Evolutionary conservation across 768 basidiomycete species (phyloP).

Genomic region (Pulveroboletus sp.): DNA sequence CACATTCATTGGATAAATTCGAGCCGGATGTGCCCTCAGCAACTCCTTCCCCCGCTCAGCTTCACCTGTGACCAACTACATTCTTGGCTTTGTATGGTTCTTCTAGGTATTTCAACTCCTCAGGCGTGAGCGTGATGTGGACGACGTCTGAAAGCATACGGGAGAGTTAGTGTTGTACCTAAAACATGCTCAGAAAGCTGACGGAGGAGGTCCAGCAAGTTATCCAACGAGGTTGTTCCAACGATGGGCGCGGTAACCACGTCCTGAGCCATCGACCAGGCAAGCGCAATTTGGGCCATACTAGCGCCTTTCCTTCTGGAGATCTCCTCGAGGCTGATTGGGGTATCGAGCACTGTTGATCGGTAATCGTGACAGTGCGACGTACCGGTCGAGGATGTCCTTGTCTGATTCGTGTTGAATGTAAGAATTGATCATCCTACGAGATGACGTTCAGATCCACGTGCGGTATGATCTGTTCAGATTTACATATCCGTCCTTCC

Average conservation of each 20-base stretch:
- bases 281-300: conserved; percentile 3
- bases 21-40: no score
- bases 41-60: no score
- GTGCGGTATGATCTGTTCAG: background rate
- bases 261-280: conserved; percentile 6
- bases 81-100: conserved; percentile 16
- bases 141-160: background rate
- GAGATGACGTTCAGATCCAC: background rate
- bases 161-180: background rate
- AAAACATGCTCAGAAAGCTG: background rate
- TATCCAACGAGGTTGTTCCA: conserved; percentile 9
- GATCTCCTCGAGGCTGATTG: conserved; percentile 7
- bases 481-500: conserved; percentile 2
- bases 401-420: conserved; percentile 10
- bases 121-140: conserved; percentile 6
- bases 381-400: conserved; percentile 9
- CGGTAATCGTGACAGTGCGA: no score
- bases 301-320: background rate
- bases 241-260: conserved; percentile 6
- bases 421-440: conserved; percentile 4
- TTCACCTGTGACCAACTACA: conserved; percentile 44
- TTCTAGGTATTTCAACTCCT: conserved; percentile 9
- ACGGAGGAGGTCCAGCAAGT: conserved; percentile 10
- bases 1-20: no score
- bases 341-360: background rate